Evolutionary conservation across 352 stramenopile species (phyloP).

Genomic region (Thalassiosira oceanica): DNA sequence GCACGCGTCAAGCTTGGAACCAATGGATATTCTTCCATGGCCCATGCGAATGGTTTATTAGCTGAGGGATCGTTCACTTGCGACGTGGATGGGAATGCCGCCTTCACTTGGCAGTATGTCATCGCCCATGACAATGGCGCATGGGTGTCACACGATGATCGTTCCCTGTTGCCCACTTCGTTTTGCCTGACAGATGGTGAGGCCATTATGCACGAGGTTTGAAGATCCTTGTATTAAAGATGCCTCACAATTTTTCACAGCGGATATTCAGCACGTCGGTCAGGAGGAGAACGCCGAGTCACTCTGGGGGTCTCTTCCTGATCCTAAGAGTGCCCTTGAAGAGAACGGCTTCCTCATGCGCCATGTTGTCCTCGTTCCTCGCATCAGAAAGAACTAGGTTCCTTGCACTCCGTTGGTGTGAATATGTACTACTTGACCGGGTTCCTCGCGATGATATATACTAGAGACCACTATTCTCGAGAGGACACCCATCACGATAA

Average conservation of each 20-base stretch:
- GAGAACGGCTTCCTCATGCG: constrained; percentile 69
- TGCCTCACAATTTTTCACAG: too few species aligned
- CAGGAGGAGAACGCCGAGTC: constrained; percentile 55
- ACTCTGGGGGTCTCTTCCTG: constrained; percentile 62
- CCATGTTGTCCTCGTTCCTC: constrained; percentile 54
- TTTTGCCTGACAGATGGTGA: constrained; percentile 66
- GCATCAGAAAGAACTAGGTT: constrained; percentile 29
- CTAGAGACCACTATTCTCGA: too few species aligned
- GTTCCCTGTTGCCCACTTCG: constrained; percentile 14
- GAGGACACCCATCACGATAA: too few species aligned
- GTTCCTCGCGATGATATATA: too few species aligned
- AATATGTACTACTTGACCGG: too few species aligned
- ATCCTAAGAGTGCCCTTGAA: constrained; percentile 65
- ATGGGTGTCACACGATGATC: constrained; percentile 43
- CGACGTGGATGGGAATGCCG: constrained; percentile 43
- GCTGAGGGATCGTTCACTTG: constrained; percentile 66
- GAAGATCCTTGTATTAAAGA: constrained; percentile 6
- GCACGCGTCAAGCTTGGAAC: constrained; percentile 66
- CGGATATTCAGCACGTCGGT: constrained; percentile 52
- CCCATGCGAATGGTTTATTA: constrained; percentile 51
- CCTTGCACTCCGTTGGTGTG: too few species aligned
- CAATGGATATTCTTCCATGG: constrained; percentile 56
- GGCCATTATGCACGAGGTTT: too few species aligned
- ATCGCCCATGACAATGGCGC: constrained; percentile 39
- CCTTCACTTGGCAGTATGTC: constrained; percentile 54